These are phyloP conservation scores for Thalassiosira mediterranea DNA, from an alignment of 352 stramenopile genomes.

Conservation along the genomic window DNA sequence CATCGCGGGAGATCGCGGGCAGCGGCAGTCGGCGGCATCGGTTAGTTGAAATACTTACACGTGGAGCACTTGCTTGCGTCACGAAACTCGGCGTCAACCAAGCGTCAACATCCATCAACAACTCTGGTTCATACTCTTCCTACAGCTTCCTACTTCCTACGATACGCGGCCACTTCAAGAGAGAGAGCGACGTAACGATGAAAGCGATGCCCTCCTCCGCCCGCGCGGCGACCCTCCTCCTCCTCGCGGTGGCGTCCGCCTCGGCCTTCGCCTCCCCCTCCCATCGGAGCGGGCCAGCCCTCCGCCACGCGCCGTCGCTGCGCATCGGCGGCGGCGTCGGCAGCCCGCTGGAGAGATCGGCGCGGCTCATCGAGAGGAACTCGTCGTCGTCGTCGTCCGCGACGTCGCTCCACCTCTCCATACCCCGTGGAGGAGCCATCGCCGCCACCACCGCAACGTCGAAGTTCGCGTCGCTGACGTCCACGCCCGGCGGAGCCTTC, in stretches of 20 bases:
- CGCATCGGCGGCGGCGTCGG: background rate
- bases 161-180: no score
- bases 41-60: no score
- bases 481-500: conserved; percentile 35
- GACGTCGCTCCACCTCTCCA: background rate
- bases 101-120: no score
- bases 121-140: no score
- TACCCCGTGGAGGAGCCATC: conserved; percentile 34
- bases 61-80: no score
- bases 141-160: no score
- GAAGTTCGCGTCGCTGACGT: conserved; percentile 16
- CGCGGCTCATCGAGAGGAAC: background rate
- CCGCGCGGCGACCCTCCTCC: background rate
- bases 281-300: background rate
- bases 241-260: background rate
- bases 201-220: background rate
- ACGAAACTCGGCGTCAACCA: no score
- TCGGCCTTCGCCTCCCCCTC: background rate
- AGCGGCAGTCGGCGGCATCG: no score
- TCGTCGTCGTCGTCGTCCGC: background rate
- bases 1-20: no score
- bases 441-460: background rate
- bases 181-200: no score
- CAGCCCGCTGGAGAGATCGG: background rate
- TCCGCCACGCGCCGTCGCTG: background rate